Evolutionary conservation across 352 stramenopile species (phyloP), one percentile per base, ranked within the genome.

Genomic region (Globisporangium solare): DNA sequence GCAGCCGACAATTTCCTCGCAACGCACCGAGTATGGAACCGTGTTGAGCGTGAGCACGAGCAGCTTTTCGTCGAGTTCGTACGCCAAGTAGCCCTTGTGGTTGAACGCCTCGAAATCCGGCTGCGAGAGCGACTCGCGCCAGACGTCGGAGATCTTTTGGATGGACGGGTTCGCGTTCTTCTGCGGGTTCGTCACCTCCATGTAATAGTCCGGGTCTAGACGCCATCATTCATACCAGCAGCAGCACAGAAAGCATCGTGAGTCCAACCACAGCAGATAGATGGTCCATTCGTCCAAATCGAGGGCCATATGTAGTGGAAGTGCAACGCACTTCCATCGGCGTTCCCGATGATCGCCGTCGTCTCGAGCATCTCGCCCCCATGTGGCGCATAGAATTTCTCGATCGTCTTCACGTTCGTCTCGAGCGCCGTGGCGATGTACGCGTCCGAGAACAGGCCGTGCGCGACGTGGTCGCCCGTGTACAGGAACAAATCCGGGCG

Each of bases 281-380:
- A 56, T 18, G 27, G 10, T 35, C 24, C 20, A 56, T 20, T n/a
- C 20, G 15, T 14, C 45, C 21, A 18, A 18, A 1, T 35, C 14
- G 27, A 35, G 0, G 17, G 10, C 17, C 14, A 1, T 8, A 35
- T 35, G 10, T 10, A 35, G 10, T 10, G 27, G 3, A 35, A 35
- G 27, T 35, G 3, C 27, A 35, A 62, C 76, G 32, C 72, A 94
- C 83, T 73, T 43, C 58, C 76, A 51, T 94, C 85, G 6, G 79
- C 72, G 49, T 94, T 94, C 57, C 85, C 85, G 35, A 91, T 76
- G 40, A 94, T 89, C 54, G 85, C 83, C 2, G 85, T 94, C 11
- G 67, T 63, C 39, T 92, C 74, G 8, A 77, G 58, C 41, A 57
- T 68, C 3, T 57, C 51, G 50, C 58, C 59, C 32, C 51, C 50